Base-by-base conservation (phyloP, 2,329 filamentous ascomycete genomes). In the Diaporthe nobilis region DNA sequence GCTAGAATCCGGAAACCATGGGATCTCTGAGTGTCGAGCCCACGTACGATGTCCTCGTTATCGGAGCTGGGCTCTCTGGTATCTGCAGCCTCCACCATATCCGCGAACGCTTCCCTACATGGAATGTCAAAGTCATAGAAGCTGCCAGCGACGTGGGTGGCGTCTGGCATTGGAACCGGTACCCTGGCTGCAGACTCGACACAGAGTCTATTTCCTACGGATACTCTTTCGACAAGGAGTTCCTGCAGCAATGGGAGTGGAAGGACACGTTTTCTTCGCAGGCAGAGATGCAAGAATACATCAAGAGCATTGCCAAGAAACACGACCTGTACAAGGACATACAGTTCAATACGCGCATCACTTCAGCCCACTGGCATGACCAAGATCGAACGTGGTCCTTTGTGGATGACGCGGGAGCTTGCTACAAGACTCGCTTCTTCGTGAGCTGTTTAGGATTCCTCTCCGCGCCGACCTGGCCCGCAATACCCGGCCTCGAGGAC, bases 1-100 rank as follows among this genome's bases (percentile, higher is more conserved):
- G 2, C n/a, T 10, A 4, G 2, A 6, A 3, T 13, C 42, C n/a
- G 28, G 6, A 53, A 25, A 71, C 22, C 34, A 71, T 71, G 67
- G 67, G 37, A 20, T 71, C 51, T 17, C 5, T 72, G 8, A 44
- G 49, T 39, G 47, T 34, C 20, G 72, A 73, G 44, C 25, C 39
- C 20, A 61, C 44, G 4, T 68, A 49, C 25, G 72, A 73, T 44
- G 47, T 68, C 20, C 28, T 73, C 28, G 57, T 84, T 44, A 78
- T 84, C 25, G 83, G 83, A 1, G 82, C 83, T 44, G 83, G 83
- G 7, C 82, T 80, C 67, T 83, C 82, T 4, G 83, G 83, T 7
- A 83, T 84, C 49, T 72, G 79, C 17, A 78, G 79, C 4, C 53
- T 71, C 15, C 22, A 34, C 42, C 42, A 63, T 12, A 22, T 58